Evolutionary conservation across 495 filamentous ascomycete genomes (phyloP).

Genomic region (Patellaria atrata): DNA sequence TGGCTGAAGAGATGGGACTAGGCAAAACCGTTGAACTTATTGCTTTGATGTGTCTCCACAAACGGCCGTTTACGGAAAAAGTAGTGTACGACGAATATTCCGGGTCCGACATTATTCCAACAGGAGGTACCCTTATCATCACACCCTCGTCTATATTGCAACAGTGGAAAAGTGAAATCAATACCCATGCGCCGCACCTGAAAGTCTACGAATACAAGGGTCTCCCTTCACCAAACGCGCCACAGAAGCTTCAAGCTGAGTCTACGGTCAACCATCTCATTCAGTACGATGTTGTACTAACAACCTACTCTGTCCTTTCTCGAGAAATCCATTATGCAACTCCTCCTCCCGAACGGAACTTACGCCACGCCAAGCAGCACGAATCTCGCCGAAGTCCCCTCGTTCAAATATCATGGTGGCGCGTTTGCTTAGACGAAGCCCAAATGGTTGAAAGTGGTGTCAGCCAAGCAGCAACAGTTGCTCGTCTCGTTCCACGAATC

Average conservation of each 20-base stretch:
- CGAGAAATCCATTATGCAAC: constrained; percentile 62
- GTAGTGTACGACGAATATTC: constrained; percentile 20
- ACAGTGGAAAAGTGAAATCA: constrained; percentile 78
- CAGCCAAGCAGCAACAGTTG: constrained; percentile 67
- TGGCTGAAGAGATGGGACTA: constrained; percentile 94
- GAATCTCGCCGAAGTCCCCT: constrained; percentile 58
- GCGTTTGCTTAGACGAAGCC: constrained; percentile 85
- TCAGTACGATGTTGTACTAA: constrained; percentile 66
- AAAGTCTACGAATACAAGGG: constrained; percentile 34
- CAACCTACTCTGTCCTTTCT: constrained; percentile 68
- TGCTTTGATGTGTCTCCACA: constrained; percentile 54
- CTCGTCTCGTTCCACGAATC: constrained; percentile 60
- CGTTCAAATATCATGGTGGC: constrained; percentile 74
- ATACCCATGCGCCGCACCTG: constrained; percentile 48
- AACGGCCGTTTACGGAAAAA: constrained; percentile 14
- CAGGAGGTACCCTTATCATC: constrained; percentile 69
- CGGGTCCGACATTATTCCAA: constrained; percentile 29
- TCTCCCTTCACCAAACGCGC: constrained; percentile 15
- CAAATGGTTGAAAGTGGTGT: constrained; percentile 89
- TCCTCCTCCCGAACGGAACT: constrained; percentile 45
- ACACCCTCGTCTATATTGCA: constrained; percentile 65
- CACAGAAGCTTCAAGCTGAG: constrained; percentile 22
- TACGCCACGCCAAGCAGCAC: constrained; percentile 54
- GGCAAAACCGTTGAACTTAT: constrained; percentile 91
- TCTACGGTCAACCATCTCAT: constrained; percentile 37